These are phyloP conservation scores for Symbiotaphrina buchneri DNA, from an alignment of 495 filamentous ascomycete species.

Conservation along the genomic window DNA sequence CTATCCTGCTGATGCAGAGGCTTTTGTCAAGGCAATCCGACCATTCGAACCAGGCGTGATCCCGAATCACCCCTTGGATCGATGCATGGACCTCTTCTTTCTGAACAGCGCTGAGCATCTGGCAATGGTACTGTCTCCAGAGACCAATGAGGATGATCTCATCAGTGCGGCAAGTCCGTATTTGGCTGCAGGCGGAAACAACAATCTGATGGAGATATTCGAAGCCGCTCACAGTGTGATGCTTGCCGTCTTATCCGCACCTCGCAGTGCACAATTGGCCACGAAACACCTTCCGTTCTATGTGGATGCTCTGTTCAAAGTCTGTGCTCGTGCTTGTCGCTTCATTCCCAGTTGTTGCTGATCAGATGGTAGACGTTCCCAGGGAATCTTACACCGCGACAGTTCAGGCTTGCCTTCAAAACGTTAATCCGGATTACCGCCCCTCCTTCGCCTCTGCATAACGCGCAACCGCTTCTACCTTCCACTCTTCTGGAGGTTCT, in stretches of 20 bases:
- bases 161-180: conserved; percentile 57
- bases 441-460: conserved; percentile 53
- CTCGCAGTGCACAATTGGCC: conserved; percentile 48
- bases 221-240: conserved; percentile 80
- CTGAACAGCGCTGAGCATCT: conserved; percentile 81
- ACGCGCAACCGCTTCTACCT: conserved; percentile 47
- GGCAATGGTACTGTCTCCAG: conserved; percentile 38
- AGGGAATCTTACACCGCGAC: conserved; percentile 54
- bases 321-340: conserved; percentile 10
- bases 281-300: conserved; percentile 65
- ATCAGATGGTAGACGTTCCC: conserved; percentile 43
- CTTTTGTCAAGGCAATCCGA: conserved; percentile 45
- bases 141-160: conserved; percentile 47
- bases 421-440: conserved; percentile 71
- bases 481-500: conserved; percentile 68
- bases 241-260: conserved; percentile 61
- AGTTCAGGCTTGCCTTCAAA: conserved; percentile 87
- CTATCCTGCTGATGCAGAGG: conserved; percentile 43
- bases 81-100: conserved; percentile 75
- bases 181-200: conserved; percentile 39
- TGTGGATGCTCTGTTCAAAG: conserved; percentile 60
- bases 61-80: conserved; percentile 50
- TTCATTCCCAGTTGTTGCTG: not conserved
- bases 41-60: conserved; percentile 34
- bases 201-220: conserved; percentile 51